phyloP scores from a whole-genome alignment of 2,329 filamentous ascomycete genomes.

The Aspergillus pseudoviridinutans region DNA sequence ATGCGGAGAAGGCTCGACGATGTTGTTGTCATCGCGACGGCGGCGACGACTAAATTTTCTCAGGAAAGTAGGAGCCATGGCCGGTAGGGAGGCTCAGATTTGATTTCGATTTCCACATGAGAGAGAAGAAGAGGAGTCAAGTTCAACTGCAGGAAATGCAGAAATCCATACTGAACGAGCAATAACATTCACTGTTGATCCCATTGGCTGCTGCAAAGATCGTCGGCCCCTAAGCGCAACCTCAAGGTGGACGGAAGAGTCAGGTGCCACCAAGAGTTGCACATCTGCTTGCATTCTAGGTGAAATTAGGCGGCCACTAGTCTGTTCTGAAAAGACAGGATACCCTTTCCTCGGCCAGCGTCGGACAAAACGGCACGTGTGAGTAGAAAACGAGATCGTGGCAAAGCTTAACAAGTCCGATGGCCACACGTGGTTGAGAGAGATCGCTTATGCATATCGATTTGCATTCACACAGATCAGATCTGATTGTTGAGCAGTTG shows the following conservation, averaged over 20 bases:
- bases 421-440: conserved; percentile 3
- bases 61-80: not conserved
- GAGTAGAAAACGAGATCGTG: not conserved
- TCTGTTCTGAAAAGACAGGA: not conserved
- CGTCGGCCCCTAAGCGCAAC: not conserved
- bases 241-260: not conserved
- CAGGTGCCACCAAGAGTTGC: not conserved
- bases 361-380: conserved; percentile 1
- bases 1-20: not conserved
- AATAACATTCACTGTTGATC: not conserved
- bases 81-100: not conserved
- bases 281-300: not conserved
- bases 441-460: not conserved
- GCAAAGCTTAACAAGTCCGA: conserved; percentile 4
- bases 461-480: too few species aligned
- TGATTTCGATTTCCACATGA: not conserved
- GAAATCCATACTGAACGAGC: not conserved
- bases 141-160: not conserved
- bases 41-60: not conserved
- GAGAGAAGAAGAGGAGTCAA: not conserved
- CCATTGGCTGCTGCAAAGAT: not conserved
- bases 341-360: not conserved
- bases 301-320: not conserved
- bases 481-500: too few species aligned
- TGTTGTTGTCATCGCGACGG: not conserved